Evolutionary conservation across 805 yeast species (phyloP).

Genomic region (Sugiyamaella chiloensis): DNA sequence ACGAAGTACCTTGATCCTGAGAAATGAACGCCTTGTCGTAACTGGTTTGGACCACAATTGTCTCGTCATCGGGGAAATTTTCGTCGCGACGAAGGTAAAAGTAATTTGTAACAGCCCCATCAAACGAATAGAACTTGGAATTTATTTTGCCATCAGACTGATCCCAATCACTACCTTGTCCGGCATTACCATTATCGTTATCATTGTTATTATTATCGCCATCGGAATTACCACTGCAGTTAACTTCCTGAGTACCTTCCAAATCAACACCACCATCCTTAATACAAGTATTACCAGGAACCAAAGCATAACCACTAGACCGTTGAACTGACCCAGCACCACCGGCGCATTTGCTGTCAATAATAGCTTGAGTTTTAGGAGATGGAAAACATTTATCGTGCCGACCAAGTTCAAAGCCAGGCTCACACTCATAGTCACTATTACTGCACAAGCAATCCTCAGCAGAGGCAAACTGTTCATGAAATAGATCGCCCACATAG

Average conservation of each 20-base stretch:
- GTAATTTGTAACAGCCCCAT: constrained; percentile 53
- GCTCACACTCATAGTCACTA: constrained; percentile 69
- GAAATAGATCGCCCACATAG: constrained; percentile 43
- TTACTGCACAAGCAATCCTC: constrained; percentile 62
- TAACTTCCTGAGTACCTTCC: constrained; percentile 31
- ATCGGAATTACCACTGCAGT: constrained; percentile 24
- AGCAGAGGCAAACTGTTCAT: constrained; percentile 41
- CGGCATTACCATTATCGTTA: constrained; percentile 29
- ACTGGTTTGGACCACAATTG: constrained; percentile 58
- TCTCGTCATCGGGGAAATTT: constrained; percentile 50
- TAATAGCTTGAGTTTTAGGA: constrained; percentile 28
- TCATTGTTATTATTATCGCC: constrained; percentile 38
- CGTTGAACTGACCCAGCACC: constrained; percentile 28
- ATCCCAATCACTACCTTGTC: constrained; percentile 33
- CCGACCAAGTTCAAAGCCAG: constrained; percentile 40
- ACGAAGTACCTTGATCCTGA: constrained; percentile 60
- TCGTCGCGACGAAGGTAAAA: constrained; percentile 57
- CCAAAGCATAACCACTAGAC: constrained; percentile 40
- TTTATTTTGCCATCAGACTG: constrained; percentile 37
- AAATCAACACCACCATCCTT: constrained; percentile 30
- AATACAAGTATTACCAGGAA: constrained; percentile 47
- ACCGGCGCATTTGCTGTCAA: constrained; percentile 26
- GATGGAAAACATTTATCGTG: constrained; percentile 49
- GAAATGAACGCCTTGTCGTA: constrained; percentile 58
- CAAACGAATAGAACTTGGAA: constrained; percentile 43